Conservation (phyloP, 2,329 filamentous ascomycete genomes). For the Monosporascus ibericus region DNA sequence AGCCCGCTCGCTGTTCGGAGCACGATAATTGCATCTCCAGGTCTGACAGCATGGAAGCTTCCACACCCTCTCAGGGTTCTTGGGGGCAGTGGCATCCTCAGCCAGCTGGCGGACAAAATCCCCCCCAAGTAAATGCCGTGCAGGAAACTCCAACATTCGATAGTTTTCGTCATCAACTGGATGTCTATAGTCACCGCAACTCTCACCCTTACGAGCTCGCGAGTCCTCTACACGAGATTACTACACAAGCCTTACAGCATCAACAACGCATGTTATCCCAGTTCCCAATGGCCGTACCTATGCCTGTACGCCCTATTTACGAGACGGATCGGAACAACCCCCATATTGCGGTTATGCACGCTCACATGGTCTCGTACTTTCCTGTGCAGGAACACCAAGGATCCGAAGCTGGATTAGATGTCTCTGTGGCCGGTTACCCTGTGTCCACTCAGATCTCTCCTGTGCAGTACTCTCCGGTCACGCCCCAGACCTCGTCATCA, state of each 20-base stretch:
- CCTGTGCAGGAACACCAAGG: slow-evolving; percentile 45
- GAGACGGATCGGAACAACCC: slow-evolving; percentile 57
- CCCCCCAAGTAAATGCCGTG: slow-evolving; percentile 32
- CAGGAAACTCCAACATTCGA: slow-evolving; percentile 50
- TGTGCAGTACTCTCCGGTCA: slow-evolving; percentile 49
- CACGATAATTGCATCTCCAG: slow-evolving; percentile 50
- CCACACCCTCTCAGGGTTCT: slow-evolving; percentile 50
- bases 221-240: slow-evolving; percentile 38
- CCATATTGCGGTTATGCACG: slow-evolving; percentile 56
- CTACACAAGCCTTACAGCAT: slow-evolving; percentile 36
- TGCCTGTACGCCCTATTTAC: slow-evolving; percentile 44
- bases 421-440: slow-evolving; percentile 40
- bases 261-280: slow-evolving; percentile 42
- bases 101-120: slow-evolving; percentile 32
- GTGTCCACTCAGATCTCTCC: slow-evolving; percentile 54
- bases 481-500: slow-evolving; percentile 47
- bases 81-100: slow-evolving; percentile 45
- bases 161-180: slow-evolving; percentile 47
- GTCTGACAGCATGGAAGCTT: slow-evolving; percentile 53
- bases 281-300: slow-evolving; percentile 42
- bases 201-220: slow-evolving; percentile 44
- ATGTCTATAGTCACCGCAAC: slow-evolving; percentile 36
- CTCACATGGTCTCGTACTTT: slow-evolving; percentile 43
- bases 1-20: slow-evolving; percentile 50
- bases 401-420: slow-evolving; percentile 41